Percentiles rank a stretch among this genome's conserved stretches.
phyloP scores from a whole-genome alignment of 805 yeast species.

The Candida yuanshanica region DNA sequence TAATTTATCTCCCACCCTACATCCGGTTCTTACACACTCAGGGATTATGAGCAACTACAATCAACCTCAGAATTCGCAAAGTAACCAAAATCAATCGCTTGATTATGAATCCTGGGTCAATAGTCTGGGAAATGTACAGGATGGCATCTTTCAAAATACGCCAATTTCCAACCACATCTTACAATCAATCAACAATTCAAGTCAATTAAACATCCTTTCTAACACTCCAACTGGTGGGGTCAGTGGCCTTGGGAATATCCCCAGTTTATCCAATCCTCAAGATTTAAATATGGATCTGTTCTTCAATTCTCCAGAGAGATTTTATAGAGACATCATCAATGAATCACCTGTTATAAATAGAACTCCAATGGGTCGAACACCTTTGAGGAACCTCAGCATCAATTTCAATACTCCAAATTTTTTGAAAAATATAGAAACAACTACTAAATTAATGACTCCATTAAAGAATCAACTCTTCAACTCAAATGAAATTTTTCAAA shows the following conservation, averaged over 20 bases:
- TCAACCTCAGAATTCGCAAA: not conserved
- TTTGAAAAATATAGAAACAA: slow-evolving; percentile 17
- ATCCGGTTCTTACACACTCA: not conserved
- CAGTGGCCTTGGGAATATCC: not conserved
- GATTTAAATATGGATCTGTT: slow-evolving; percentile 12
- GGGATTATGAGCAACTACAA: slow-evolving; percentile 1
- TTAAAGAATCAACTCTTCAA: slow-evolving; percentile 20
- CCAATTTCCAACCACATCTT: slow-evolving; percentile 21
- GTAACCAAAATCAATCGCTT: slow-evolving; percentile 13
- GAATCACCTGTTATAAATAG: slow-evolving; percentile 22
- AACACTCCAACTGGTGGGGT: slow-evolving; percentile 4
- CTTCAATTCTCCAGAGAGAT: slow-evolving; percentile 24
- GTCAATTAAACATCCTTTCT: not conserved
- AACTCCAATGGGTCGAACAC: slow-evolving; percentile 24
- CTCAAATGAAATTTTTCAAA: slow-evolving; percentile 17
- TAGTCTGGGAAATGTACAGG: slow-evolving; percentile 21
- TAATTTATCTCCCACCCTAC: not conserved
- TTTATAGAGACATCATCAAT: slow-evolving; percentile 23
- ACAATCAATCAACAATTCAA: slow-evolving; percentile 8
- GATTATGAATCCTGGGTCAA: slow-evolving; percentile 26
- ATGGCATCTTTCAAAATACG: slow-evolving; percentile 22
- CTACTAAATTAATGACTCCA: slow-evolving; percentile 18
- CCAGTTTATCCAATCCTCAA: slow-evolving; percentile 1
- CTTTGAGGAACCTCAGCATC: slow-evolving; percentile 16
- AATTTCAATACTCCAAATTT: slow-evolving; percentile 24